These are phyloP conservation scores for Aspergillus haitiensis DNA, from an alignment of 495 filamentous ascomycete genomes.

Conservation along the genomic window DNA sequence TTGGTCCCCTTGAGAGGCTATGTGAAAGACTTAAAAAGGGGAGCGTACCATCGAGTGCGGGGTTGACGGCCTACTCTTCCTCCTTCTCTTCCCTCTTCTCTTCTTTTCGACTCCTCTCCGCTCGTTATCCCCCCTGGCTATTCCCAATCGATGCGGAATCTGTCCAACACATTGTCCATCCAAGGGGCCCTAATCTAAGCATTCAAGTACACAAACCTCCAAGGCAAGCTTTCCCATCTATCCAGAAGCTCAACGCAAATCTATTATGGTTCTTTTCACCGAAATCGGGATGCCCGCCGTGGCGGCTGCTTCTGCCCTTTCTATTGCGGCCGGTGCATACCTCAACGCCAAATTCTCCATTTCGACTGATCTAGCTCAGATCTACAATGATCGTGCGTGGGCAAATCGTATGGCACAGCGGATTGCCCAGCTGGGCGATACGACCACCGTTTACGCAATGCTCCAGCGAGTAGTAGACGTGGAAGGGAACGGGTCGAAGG, in stretches of 20 bases:
- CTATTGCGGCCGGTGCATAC: slow-evolving; percentile 47
- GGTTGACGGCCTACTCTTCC: background rate
- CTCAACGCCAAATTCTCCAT: slow-evolving; percentile 50
- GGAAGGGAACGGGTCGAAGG: slow-evolving; percentile 33
- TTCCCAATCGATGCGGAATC: too few species aligned
- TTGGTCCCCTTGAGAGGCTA: background rate
- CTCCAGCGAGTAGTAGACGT: slow-evolving; percentile 45
- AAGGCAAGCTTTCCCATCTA: too few species aligned
- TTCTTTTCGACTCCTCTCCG: background rate
- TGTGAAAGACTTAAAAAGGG: background rate
- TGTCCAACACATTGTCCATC: too few species aligned
- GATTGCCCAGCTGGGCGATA: slow-evolving; percentile 45
- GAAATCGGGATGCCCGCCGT: slow-evolving; percentile 37
- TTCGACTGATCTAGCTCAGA: slow-evolving; percentile 40
- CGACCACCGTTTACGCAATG: slow-evolving; percentile 46
- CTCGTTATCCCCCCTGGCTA: too few species aligned
- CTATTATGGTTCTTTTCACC: slow-evolving; percentile 41
- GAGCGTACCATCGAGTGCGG: background rate
- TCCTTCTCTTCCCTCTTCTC: background rate
- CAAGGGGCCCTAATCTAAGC: too few species aligned
- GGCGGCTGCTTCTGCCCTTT: slow-evolving; percentile 41
- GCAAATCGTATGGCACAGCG: slow-evolving; percentile 37
- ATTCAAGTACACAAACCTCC: too few species aligned
- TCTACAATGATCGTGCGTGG: slow-evolving; percentile 37
- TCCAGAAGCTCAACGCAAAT: too few species aligned